Percentiles rank a stretch among this genome's conserved stretches.
These are phyloP conservation scores for Pichia eremophila DNA, from an alignment of 805 yeast species.

Conservation along the genomic window DNA sequence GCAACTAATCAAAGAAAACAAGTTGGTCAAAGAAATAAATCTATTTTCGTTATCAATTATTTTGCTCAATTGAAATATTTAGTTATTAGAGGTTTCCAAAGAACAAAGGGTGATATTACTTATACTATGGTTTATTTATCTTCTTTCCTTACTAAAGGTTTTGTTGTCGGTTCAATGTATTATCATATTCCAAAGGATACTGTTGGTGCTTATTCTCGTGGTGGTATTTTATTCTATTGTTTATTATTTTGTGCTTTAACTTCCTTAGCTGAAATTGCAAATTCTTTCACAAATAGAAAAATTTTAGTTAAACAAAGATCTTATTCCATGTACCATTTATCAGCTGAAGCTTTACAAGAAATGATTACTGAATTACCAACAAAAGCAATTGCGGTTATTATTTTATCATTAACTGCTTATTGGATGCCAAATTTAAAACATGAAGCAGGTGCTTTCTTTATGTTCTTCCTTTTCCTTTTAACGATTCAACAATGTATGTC, in stretches of 20 bases:
- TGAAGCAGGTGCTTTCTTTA: conserved; percentile 49
- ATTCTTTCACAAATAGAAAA: conserved; percentile 50
- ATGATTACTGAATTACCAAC: conserved; percentile 53
- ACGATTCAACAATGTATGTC: conserved; percentile 43
- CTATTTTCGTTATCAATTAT: conserved; percentile 32
- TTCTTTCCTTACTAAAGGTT: conserved; percentile 48
- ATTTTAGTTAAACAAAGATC: conserved; percentile 56
- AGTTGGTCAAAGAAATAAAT: conserved; percentile 28
- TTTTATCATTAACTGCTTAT: conserved; percentile 37
- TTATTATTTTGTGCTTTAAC: conserved; percentile 53
- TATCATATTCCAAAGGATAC: conserved; percentile 43
- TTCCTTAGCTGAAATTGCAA: conserved; percentile 54
- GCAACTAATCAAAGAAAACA: conserved; percentile 32
- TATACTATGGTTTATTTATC: conserved; percentile 43
- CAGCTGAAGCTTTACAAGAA: conserved; percentile 56
- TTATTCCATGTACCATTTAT: conserved; percentile 52
- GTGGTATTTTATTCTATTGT: conserved; percentile 54
- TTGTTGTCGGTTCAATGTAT: conserved; percentile 53
- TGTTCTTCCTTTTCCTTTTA: conserved; percentile 33
- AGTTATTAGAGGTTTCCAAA: conserved; percentile 47
- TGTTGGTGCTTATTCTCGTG: conserved; percentile 48
- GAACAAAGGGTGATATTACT: conserved; percentile 52
- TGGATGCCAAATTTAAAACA: conserved; percentile 45
- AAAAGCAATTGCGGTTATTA: conserved; percentile 41
- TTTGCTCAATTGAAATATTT: conserved; percentile 42